Evolutionary conservation across 179 eudicot genomes (phyloP), one percentile per base, ranked within the genome.

Genomic region (Spergularia azorica): DNA sequence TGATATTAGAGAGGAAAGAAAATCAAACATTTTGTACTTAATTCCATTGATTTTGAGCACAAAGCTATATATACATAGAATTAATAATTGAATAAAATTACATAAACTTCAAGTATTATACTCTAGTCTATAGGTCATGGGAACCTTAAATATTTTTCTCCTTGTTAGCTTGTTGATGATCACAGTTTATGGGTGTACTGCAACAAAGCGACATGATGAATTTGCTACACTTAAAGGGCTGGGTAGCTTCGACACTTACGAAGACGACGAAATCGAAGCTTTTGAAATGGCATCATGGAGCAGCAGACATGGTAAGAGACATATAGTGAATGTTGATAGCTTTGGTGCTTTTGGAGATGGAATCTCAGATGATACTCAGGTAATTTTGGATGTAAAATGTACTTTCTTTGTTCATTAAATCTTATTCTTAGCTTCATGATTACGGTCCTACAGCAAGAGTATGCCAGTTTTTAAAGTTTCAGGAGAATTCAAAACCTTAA

Each of bases 291-390:
- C 86, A 15, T 83, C 85, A 36, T 87, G 86, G 85, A 80, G 79
- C 55, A 80, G 82, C 63, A 75, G 72, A 78, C 67, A 62, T 46
- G 71, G 84, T 51, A 83, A 76, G 41, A 85, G 79, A 21, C 79
- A 77, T 83, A 83, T 89, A 71, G 93, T 88, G 57, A 94, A 84
- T 83, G 98, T 94, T 51, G 88, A 92, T 80, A 81, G 82, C 39
- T 92, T 92, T 83, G 98, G 94, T 75, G 98, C 98, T 36, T 85
- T 74, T 74, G 98, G 97, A 68, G 90, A 94, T 86, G 98, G 98
- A 63, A 61, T 80, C 77, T 77, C 97, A 50, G 98, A 94, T 83
- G 97, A 94, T 81, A 90, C 95, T 59, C 77, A 86, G 97, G 98
- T 94, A 55, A 70, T 62, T 39, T 26, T 26, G 32, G 32, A 26